phyloP scores from a whole-genome alignment of 1,139 yeast species.

The Candida sp. region DNA sequence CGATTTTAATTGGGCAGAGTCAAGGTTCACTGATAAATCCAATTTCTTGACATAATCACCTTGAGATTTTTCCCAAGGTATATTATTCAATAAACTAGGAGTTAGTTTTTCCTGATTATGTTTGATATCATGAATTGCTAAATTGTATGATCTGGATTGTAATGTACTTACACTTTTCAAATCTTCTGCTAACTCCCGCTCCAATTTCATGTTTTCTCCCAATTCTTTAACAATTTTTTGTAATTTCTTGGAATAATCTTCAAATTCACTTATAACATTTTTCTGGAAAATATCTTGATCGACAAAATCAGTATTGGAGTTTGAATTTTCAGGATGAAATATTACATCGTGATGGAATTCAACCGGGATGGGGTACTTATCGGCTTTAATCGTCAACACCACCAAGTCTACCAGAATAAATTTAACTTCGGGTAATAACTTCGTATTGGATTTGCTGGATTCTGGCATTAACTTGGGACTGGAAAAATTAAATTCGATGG shows the following conservation, averaged over 20 bases:
- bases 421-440: conserved; percentile 28
- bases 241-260: conserved; percentile 16
- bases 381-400: conserved; percentile 30
- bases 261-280: conserved; percentile 21
- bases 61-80: conserved; percentile 2
- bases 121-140: conserved; percentile 15
- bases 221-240: conserved; percentile 16
- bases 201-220: conserved; percentile 27
- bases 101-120: conserved; percentile 2
- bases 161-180: conserved; percentile 24
- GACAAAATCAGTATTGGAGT: conserved; percentile 7
- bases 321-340: conserved; percentile 16
- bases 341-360: conserved; percentile 41
- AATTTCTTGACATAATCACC: conserved; percentile 6
- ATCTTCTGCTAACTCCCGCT: conserved; percentile 26
- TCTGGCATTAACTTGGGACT: conserved; percentile 4
- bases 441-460: conserved; percentile 3
- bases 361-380: conserved; percentile 30
- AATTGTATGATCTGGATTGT: conserved; percentile 24
- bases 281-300: conserved; percentile 23
- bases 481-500: conserved; percentile 17
- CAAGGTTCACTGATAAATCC: conserved; percentile 8
- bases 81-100: conserved; percentile 4
- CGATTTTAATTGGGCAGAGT: conserved; percentile 8
- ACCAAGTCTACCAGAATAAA: conserved; percentile 26